phyloP scores from a whole-genome alignment of 441 rosid genomes.

The Erodium moschatum region DNA sequence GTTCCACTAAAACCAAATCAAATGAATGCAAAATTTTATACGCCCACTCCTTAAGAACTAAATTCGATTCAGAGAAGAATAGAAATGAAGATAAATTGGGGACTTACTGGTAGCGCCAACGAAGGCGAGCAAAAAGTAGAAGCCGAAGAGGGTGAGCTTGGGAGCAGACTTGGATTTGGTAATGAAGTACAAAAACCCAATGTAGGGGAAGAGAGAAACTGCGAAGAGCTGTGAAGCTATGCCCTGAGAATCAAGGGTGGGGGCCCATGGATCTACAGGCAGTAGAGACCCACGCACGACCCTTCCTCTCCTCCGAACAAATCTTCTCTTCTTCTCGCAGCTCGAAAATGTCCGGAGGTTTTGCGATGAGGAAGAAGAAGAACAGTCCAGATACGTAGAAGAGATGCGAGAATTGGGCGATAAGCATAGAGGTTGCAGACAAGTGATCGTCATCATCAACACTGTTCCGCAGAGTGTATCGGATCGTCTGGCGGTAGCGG shows the following conservation, averaged over 20 bases:
- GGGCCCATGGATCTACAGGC: conserved; percentile 61
- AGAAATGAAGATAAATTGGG: neutral
- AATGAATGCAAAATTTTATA: neutral
- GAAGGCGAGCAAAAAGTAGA: conserved; percentile 6
- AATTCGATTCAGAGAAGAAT: too few relatives aligned
- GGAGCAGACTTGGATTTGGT: conserved; percentile 24
- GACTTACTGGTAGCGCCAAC: conserved; percentile 71
- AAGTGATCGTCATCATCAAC: neutral
- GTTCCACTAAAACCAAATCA: neutral
- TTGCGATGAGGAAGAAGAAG: neutral
- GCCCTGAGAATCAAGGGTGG: conserved; percentile 62
- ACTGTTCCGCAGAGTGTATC: neutral
- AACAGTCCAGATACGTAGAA: neutral
- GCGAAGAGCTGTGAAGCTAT: conserved; percentile 76
- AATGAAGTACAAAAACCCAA: conserved; percentile 32
- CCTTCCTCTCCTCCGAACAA: conserved; percentile 23
- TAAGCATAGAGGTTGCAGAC: conserved; percentile 2
- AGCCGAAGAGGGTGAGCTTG: conserved; percentile 47
- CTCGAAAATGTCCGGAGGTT: neutral
- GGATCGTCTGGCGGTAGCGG: too few relatives aligned
- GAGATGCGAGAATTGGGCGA: neutral
- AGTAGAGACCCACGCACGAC: too few relatives aligned
- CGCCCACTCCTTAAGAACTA: neutral
- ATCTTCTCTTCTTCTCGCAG: conserved; percentile 18
- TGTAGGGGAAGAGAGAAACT: conserved; percentile 26